A percentile compares a stretch with the other conserved stretches of the same genome.
Conservation (phyloP, 139 green algal species). For the Chlorella sp. region DNA sequence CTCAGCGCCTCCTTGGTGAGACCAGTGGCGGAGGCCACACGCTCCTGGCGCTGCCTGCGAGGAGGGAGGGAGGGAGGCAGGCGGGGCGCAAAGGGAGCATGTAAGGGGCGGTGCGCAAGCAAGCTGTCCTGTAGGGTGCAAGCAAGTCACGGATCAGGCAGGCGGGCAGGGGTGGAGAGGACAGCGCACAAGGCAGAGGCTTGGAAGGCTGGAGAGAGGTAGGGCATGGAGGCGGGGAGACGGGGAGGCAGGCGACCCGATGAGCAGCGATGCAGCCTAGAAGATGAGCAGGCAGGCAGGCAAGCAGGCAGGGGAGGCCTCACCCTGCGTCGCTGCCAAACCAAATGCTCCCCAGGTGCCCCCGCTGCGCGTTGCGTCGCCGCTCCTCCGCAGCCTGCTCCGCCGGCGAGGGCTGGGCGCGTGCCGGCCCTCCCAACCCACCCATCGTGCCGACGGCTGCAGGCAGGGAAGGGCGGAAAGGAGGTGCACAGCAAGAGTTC, state of each 20-base stretch:
- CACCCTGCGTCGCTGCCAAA: slow-evolving; percentile 25
- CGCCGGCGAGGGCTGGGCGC: not conserved
- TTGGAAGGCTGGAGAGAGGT: not conserved
- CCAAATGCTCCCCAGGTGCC: slow-evolving; percentile 22
- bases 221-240: no score
- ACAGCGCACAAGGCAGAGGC: not conserved
- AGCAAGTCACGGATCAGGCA: not conserved
- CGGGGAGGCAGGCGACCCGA: no score
- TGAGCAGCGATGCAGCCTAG: no score
- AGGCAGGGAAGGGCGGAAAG: not conserved
- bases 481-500: no score
- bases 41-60: not conserved
- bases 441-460: not conserved
- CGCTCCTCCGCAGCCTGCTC: slow-evolving; percentile 27
- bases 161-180: not conserved
- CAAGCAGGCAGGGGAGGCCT: not conserved
- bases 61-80: not conserved
- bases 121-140: no score
- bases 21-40: not conserved
- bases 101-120: no score
- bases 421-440: no score
- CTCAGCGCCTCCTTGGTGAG: slow-evolving; percentile 36
- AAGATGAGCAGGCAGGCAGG: not conserved
- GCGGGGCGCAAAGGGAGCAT: no score
- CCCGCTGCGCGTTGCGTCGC: slow-evolving; percentile 1